Percentiles rank a stretch among this genome's conserved stretches.
Conservation (phyloP, 106 monocot genomes). For the Cymbidium sinense region DNA sequence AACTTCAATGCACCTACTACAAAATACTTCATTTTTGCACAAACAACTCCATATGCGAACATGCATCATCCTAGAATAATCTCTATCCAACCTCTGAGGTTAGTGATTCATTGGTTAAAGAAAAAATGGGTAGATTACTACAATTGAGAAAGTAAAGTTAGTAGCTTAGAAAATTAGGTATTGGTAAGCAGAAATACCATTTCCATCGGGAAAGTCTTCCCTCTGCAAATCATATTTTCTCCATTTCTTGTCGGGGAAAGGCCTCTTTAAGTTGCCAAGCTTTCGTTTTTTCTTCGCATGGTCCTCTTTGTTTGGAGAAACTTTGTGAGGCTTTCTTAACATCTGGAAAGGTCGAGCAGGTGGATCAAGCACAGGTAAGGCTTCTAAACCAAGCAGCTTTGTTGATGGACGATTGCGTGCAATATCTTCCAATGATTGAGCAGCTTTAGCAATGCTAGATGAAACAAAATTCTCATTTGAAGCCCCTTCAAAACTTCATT, state of each 20-base stretch:
- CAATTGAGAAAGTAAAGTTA: not conserved
- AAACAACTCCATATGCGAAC: no score
- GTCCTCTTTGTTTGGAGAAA: constrained; percentile 27
- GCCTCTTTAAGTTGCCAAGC: constrained; percentile 43
- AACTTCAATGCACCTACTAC: not conserved
- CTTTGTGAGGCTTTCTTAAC: constrained; percentile 49
- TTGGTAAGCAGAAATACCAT: constrained; percentile 24
- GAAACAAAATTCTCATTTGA: constrained; percentile 41
- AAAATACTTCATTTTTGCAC: constrained; percentile 2
- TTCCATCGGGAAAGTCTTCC: constrained; percentile 16
- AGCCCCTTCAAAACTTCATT: constrained; percentile 18
- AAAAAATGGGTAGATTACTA: not conserved
- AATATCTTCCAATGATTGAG: constrained; percentile 62
- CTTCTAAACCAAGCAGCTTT: constrained; percentile 66
- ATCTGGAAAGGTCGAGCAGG: constrained; percentile 76
- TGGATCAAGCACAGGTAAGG: constrained; percentile 61
- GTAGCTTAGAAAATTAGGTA: not conserved
- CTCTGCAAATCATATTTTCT: constrained; percentile 22
- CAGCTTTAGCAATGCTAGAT: constrained; percentile 66
- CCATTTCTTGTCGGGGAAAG: constrained; percentile 83
- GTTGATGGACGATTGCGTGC: constrained; percentile 63
- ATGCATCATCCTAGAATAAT: not conserved
- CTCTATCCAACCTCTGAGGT: not conserved
- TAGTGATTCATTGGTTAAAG: not conserved
- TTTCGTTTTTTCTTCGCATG: constrained; percentile 38